Percentiles rank a stretch among this genome's conserved stretches.
phyloP scores from a whole-genome alignment of 2,329 filamentous ascomycete genomes.

The Chalara sp. region DNA sequence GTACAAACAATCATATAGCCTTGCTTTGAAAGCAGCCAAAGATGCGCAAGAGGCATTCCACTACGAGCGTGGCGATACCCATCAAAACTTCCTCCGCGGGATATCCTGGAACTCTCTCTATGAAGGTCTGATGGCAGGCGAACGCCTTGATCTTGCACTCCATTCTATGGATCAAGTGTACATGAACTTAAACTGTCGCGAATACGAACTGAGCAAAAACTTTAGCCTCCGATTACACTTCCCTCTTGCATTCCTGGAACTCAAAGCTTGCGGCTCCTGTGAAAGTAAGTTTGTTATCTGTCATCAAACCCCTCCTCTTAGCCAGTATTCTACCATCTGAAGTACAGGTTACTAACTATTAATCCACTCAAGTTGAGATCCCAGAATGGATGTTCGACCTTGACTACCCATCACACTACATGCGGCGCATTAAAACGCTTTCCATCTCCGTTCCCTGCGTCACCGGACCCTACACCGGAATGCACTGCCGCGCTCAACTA shows the following conservation, averaged over 20 bases:
- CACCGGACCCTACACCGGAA: not conserved
- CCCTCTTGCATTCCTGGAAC: slow-evolving; percentile 2
- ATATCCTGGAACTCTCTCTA: not conserved
- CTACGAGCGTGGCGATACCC: not conserved
- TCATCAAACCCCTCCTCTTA: not conserved
- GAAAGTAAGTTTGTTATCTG: not conserved
- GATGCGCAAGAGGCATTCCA: not conserved
- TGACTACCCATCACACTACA: slow-evolving; percentile 8
- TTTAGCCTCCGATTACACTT: not conserved
- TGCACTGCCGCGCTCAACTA: not conserved
- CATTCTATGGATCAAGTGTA: slow-evolving; percentile 1
- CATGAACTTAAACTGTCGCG: not conserved
- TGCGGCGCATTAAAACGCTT: slow-evolving; percentile 5
- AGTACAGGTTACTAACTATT: not conserved
- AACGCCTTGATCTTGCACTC: slow-evolving; percentile 1
- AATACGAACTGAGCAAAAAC: slow-evolving; percentile 5
- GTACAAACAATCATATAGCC: not conserved
- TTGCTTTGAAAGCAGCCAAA: not conserved
- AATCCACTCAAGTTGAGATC: slow-evolving; percentile 1
- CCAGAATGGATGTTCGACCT: slow-evolving; percentile 6
- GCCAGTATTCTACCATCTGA: not conserved
- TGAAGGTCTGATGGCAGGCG: slow-evolving; percentile 5
- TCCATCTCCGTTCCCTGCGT: slow-evolving; percentile 1
- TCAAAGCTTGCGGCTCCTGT: slow-evolving; percentile 2
- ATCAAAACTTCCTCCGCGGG: not conserved